Conservation (phyloP, 208 protist genomes). For the Trypanosoma vivax region DNA sequence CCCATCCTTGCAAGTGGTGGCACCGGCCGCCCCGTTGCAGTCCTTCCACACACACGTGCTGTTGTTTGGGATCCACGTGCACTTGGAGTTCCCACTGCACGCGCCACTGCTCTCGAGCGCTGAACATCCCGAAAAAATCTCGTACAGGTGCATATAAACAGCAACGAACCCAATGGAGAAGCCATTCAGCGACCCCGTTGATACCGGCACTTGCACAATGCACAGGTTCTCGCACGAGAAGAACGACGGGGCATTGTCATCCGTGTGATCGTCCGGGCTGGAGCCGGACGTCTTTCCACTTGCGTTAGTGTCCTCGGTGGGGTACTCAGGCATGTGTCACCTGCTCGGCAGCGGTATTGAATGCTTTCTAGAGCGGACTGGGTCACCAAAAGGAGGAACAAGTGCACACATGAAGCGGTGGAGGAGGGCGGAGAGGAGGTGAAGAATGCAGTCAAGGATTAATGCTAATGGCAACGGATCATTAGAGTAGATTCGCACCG, state of each 20-base stretch:
- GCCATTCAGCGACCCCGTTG: conserved; percentile 52
- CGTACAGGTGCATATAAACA: conserved; percentile 58
- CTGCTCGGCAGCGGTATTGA: no score
- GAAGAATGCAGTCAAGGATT: no score
- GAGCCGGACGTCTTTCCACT: neutral
- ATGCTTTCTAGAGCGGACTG: no score
- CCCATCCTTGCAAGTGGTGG: conserved; percentile 37
- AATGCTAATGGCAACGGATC: no score
- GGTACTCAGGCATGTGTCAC: no score
- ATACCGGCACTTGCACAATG: conserved; percentile 37
- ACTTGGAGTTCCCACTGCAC: conserved; percentile 55
- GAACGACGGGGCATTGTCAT: conserved; percentile 11
- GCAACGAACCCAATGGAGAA: conserved; percentile 74
- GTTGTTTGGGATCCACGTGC: conserved; percentile 27
- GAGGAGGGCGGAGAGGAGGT: no score
- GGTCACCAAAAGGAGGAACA: no score
- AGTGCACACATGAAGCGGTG: no score
- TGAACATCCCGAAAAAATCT: conserved; percentile 52
- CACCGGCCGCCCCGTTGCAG: conserved; percentile 49
- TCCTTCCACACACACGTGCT: conserved; percentile 36
- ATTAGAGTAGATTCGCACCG: no score
- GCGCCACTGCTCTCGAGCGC: conserved; percentile 19
- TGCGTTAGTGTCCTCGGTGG: no score
- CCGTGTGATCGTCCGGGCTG: neutral
- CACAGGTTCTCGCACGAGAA: conserved; percentile 43